A percentile compares a stretch with the other conserved stretches of the same genome.
Conservation (phyloP, 225 moss, liverwort and hornwort species). For the Antitrichia curtipendula region DNA sequence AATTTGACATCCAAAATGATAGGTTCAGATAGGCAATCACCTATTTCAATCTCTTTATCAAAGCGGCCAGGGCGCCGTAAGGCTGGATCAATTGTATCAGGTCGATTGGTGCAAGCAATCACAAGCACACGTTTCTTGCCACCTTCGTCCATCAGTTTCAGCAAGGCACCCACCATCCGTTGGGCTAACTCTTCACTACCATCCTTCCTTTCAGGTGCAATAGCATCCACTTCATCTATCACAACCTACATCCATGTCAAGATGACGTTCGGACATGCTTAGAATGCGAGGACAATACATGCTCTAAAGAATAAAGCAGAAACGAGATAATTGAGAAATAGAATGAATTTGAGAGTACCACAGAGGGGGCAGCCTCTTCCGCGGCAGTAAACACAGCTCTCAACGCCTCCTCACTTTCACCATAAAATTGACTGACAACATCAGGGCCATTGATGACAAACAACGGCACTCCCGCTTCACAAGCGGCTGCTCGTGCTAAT, state of each 20-base stretch:
- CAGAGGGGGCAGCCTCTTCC: constrained; percentile 64
- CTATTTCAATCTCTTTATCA: constrained; percentile 92
- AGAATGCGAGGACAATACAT: not conserved
- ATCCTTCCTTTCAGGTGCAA: constrained; percentile 80
- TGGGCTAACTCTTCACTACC: constrained; percentile 83
- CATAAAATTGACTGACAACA: constrained; percentile 84
- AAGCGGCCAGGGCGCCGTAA: constrained; percentile 90
- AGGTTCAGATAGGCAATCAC: constrained; percentile 12
- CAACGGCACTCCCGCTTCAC: constrained; percentile 80
- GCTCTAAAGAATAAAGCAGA: not conserved
- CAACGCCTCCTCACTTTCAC: constrained; percentile 82
- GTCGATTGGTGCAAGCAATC: constrained; percentile 86
- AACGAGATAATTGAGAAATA: not conserved
- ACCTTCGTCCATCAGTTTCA: constrained; percentile 91
- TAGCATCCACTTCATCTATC: constrained; percentile 95
- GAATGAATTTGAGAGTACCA: constrained; percentile 38
- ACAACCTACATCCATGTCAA: constrained; percentile 51
- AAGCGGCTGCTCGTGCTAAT: constrained; percentile 90
- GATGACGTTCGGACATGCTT: not conserved
- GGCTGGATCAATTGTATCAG: constrained; percentile 88
- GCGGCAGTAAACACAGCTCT: constrained; percentile 65
- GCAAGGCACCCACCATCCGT: constrained; percentile 72
- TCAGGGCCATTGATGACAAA: constrained; percentile 90
- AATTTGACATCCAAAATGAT: not conserved
- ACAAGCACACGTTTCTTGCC: constrained; percentile 57